Conservation (phyloP, 2,329 filamentous ascomycete genomes). For the Tolypocladium inflatum region DNA sequence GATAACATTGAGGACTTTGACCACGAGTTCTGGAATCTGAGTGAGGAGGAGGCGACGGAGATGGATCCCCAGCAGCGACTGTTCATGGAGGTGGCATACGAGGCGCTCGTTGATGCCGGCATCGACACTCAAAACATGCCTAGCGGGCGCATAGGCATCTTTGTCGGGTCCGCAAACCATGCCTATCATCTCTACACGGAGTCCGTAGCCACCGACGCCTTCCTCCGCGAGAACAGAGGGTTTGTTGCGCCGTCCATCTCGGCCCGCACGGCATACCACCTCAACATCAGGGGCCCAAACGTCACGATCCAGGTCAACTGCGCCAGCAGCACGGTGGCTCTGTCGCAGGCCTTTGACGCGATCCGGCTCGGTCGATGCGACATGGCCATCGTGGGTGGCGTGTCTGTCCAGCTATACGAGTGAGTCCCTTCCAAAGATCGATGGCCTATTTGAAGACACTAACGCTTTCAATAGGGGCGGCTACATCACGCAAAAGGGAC, state of each 20-base stretch:
- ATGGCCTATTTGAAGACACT: neutral
- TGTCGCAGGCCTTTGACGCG: conserved; percentile 1
- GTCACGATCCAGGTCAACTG: conserved; percentile 5
- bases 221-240: conserved; percentile 3
- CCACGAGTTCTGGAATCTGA: conserved; percentile 5
- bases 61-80: conserved; percentile 6
- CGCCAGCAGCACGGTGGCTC: conserved; percentile 2
- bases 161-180: conserved; percentile 3
- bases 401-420: conserved; percentile 5
- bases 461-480: neutral
- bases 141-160: conserved; percentile 1
- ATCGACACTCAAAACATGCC: neutral
- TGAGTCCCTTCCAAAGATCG: neutral
- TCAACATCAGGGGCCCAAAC: conserved; percentile 4
- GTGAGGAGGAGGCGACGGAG: conserved; percentile 6
- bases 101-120: conserved; percentile 2
- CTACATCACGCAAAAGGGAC: conserved; percentile 4
- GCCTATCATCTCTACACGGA: conserved; percentile 5
- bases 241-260: conserved; percentile 6
- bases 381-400: conserved; percentile 3
- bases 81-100: conserved; percentile 4
- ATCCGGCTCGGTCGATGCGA: conserved; percentile 4
- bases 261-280: conserved; percentile 6
- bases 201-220: conserved; percentile 3
- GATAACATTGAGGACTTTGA: conserved; percentile 6